Conservation (phyloP, 331 rosid species). For the Malus hybrid region DNA sequence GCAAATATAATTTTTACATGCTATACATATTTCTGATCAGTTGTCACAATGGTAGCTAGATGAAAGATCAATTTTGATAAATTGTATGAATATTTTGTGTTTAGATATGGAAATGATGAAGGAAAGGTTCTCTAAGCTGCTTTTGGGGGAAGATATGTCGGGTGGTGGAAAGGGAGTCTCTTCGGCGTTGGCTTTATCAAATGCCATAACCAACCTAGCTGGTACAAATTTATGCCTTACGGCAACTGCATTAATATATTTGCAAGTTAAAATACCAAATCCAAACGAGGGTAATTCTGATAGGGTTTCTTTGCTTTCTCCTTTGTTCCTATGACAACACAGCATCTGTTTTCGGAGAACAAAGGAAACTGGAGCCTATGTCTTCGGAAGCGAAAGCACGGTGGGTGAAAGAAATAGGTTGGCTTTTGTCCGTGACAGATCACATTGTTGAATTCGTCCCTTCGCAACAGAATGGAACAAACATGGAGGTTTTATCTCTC, state of each 20-base stretch:
- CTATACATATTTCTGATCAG: no score
- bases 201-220: conserved; percentile 83
- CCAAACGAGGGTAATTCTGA: background rate
- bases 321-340: conserved; percentile 11
- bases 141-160: conserved; percentile 95
- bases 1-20: no score
- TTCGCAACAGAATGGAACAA: conserved; percentile 66
- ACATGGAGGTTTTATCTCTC: conserved; percentile 58
- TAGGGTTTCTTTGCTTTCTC: background rate
- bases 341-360: conserved; percentile 89
- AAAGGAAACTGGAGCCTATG: conserved; percentile 65
- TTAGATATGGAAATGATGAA: conserved; percentile 68
- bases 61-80: background rate
- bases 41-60: no score
- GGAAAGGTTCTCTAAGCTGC: conserved; percentile 81
- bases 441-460: conserved; percentile 86
- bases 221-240: conserved; percentile 29
- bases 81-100: background rate
- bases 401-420: conserved; percentile 84
- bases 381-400: conserved; percentile 50
- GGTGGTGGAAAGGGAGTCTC: conserved; percentile 98
- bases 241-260: background rate
- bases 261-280: background rate
- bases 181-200: conserved; percentile 90
- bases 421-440: conserved; percentile 88